Evolutionary conservation across 23 red algal genomes (phyloP), one percentile per base, ranked within the genome.

Genomic region (Gracilaria caudata): DNA sequence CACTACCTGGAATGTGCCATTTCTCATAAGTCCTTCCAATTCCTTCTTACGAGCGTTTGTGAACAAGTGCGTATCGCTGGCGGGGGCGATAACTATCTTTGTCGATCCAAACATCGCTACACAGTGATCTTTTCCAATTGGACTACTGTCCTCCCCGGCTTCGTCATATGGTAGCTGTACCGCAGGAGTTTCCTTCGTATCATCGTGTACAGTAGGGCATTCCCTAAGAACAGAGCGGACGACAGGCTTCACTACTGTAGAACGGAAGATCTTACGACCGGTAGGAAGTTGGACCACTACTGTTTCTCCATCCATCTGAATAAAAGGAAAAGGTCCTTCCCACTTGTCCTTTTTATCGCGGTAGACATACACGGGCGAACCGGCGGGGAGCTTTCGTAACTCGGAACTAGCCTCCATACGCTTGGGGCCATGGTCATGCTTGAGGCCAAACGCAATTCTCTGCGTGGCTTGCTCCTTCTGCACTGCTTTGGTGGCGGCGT

Each of bases 1-100:
- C 16, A 84, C 81, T 5, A 84, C 81, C 26, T 84, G 17, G 64
- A 71, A 71, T n/a, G 81, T 84, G 7, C 34, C 60, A 51, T 53
- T 84, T 30, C 30, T 66, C 26, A 28, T 33, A 12, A 86, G 61
- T 17, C 34, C 64, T 34, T 76, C 13, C 19, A 86, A 9, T 53
- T 86, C 68, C 65, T 54, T 56, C 75, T 34, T 23, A 7, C 66
- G 66, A 21, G 66, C 66, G 41, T 41, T 46, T 28, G 10, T 20
- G 10, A 72, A 40, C 35, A 23, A 19, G 26, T 53, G 0, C 8
- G 77, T 13, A 32, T 55, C 21, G 11, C 5, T 28, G 3, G 23
- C 2, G 2, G 57, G 23, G 2, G 57, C 57, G 11, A 60, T 60
- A 2, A 28, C 44, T 3, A 79, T 35, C 46, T 79, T 79, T 23